Evolutionary conservation across 73 alveolate species (phyloP).

Genomic region (Symbiodinium natans): DNA sequence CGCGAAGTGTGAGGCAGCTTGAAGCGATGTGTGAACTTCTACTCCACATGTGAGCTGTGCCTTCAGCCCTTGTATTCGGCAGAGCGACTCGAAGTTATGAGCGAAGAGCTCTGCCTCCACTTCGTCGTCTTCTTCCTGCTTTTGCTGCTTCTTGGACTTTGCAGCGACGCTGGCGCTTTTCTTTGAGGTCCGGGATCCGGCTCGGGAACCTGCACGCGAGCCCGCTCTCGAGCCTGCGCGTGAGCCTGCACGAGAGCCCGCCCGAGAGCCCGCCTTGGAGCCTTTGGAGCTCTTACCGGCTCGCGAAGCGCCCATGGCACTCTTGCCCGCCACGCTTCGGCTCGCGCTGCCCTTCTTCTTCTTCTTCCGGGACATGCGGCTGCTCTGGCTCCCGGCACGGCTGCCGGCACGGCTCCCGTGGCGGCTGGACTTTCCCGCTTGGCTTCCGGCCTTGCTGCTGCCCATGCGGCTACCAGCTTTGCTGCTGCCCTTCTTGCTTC

Average conservation of each 20-base stretch:
- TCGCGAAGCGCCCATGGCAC: not conserved
- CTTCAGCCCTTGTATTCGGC: constrained; percentile 41
- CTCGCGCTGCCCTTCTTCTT: constrained; percentile 44
- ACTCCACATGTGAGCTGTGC: constrained; percentile 43
- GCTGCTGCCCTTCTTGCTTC: constrained; percentile 40
- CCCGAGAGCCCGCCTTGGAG: constrained; percentile 18
- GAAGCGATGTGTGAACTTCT: constrained; percentile 61
- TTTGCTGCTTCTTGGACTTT: constrained; percentile 38
- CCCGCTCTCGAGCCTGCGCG: constrained; percentile 67
- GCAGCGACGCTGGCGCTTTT: constrained; percentile 1
- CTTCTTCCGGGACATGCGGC: constrained; percentile 49
- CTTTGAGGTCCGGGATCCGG: constrained; percentile 33
- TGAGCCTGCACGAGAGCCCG: constrained; percentile 59
- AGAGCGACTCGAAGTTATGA: constrained; percentile 57
- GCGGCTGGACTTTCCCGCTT: constrained; percentile 37
- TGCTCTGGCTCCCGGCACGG: constrained; percentile 70
- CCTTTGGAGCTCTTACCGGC: constrained; percentile 30
- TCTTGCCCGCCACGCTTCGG: not conserved
- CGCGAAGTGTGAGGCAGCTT: constrained; percentile 81
- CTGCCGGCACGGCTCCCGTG: constrained; percentile 48
- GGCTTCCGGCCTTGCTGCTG: constrained; percentile 54
- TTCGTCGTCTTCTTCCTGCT: constrained; percentile 81
- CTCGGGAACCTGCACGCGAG: constrained; percentile 56
- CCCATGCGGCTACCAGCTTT: constrained; percentile 44
- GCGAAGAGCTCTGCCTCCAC: constrained; percentile 61